phyloP scores from a whole-genome alignment of 2,329 filamentous ascomycete genomes.

The Colletotrichum paranaense region DNA sequence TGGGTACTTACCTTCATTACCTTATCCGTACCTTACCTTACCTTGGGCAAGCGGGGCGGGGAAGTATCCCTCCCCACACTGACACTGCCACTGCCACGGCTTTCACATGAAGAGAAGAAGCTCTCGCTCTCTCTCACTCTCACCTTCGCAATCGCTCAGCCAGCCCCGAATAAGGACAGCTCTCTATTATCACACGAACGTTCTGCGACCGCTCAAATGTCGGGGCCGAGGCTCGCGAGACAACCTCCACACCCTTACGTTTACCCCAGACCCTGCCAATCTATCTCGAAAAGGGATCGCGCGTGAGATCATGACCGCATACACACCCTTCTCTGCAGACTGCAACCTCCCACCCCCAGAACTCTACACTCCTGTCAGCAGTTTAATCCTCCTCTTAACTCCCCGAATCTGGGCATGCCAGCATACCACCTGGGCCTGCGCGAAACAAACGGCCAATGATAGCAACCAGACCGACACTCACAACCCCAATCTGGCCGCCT shows the following conservation, averaged over 20 bases:
- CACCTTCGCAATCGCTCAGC: neutral
- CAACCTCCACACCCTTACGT: neutral
- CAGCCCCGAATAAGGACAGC: neutral
- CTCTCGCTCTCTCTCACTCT: neutral
- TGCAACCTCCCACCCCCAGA: neutral
- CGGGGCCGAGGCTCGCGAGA: neutral
- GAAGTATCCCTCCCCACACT: neutral
- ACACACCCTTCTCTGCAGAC: no score
- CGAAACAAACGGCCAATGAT: neutral
- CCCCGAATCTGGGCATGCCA: neutral
- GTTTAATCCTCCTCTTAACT: neutral
- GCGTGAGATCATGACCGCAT: neutral
- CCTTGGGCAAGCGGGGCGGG: constrained; percentile 2
- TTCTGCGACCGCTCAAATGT: neutral
- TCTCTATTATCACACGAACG: neutral
- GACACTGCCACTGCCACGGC: neutral
- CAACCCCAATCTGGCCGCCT: neutral
- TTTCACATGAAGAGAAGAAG: constrained; percentile 1
- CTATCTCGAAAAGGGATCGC: neutral
- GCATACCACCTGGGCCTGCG: neutral
- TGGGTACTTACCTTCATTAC: no score
- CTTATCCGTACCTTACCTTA: no score
- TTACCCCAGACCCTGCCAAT: neutral
- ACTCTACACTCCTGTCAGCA: neutral
- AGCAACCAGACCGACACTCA: neutral